Conservation (phyloP, 73 alveolate genomes). For the Paramecium biaurelia region DNA sequence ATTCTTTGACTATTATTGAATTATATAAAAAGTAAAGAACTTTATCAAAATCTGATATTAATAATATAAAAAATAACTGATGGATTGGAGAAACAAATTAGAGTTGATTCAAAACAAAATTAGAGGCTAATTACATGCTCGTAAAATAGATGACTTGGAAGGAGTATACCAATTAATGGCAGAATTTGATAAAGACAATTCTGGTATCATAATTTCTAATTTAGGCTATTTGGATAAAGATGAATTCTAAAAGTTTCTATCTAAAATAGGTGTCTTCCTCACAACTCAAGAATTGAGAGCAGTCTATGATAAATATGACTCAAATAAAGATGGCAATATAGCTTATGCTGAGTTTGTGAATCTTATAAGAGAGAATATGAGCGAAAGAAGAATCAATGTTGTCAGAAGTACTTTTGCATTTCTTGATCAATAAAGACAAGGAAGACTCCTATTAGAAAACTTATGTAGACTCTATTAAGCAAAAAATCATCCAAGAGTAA, state of each 20-base stretch:
- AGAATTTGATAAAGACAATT: slow-evolving; percentile 73
- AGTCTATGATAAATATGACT: slow-evolving; percentile 77
- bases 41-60: neutral
- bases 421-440: slow-evolving; percentile 67
- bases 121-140: slow-evolving; percentile 37
- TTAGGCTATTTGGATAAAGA: slow-evolving; percentile 69
- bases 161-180: neutral
- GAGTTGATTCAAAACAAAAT: slow-evolving; percentile 9
- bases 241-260: slow-evolving; percentile 78
- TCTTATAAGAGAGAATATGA: slow-evolving; percentile 71
- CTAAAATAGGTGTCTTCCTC: slow-evolving; percentile 79
- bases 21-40: neutral
- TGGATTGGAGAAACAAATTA: slow-evolving; percentile 50
- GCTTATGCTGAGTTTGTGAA: slow-evolving; percentile 76
- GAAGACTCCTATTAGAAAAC: slow-evolving; percentile 56
- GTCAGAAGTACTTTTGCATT: slow-evolving; percentile 76
- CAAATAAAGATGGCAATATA: slow-evolving; percentile 75
- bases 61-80: neutral
- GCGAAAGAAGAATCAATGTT: slow-evolving; percentile 74
- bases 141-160: slow-evolving; percentile 16
- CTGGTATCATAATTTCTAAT: slow-evolving; percentile 57
- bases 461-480: slow-evolving; percentile 64
- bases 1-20: neutral
- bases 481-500: slow-evolving; percentile 83
- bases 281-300: slow-evolving; percentile 78